Base-by-base conservation (phyloP, 306 rosid species). In the Canavalia ensiformis region DNA sequence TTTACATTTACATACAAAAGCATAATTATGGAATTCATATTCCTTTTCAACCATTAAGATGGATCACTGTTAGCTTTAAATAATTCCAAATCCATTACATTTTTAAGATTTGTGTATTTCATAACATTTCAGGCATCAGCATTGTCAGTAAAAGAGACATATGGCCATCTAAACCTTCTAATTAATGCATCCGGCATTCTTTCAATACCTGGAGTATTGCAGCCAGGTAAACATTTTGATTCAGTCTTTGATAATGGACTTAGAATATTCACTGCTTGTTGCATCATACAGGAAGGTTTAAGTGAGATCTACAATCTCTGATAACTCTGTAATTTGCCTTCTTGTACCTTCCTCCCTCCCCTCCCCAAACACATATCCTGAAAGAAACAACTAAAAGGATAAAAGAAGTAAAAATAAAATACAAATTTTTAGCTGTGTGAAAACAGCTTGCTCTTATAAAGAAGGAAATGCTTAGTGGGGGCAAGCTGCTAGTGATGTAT, bases 121-220 rank as follows among this genome's bases (percentile, higher is more conserved):
- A 28, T 67, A 45, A 76, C 69, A 41, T 84, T 86, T 86, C 94
- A 93, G 99, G 96, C 89, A 86, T 88, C 93, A 67, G 94, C 97
- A 28, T 87, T 80, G 83, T 90, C 92, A 29, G 82, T 95, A 33
- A 83, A 68, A 73, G 91, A 93, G 79, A 89, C 75, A 76, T 91
- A 88, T 75, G 99, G 99, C 44, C 90, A 85, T 59, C 80, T 93
- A 79, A 95, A 95, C 88, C 92, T 95, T 84, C 96, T 95, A 7
- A 86, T 95, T 57, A 95, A 95, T 87, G 94, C 96, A 3, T 88
- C 99, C 80, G 99, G 99, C 28, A 84, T 95, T 91, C 97, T 95
- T 76, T 93, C 97, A 63, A 86, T 95, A 70, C 94, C 97, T 54
- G 78, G 82, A 78, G 88, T 83, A 49, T 68, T 95, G 55, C 96